Evolutionary conservation across 176 grass and related monocot species (phyloP).

Genomic region (Ensete ventricosum): DNA sequence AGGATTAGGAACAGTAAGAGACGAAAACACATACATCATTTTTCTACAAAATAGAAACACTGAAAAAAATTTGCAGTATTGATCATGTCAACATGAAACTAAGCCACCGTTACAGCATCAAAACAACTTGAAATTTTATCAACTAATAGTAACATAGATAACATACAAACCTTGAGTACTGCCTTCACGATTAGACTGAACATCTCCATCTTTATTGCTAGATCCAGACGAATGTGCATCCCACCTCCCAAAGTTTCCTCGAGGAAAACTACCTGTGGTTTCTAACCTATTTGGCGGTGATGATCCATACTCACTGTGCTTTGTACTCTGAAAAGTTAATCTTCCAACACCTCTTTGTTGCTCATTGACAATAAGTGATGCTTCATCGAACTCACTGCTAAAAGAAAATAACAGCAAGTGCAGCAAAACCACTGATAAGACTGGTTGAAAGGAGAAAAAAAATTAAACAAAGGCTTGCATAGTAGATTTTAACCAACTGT

Average conservation of each 20-base stretch:
- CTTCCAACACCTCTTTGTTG: slow-evolving; percentile 24
- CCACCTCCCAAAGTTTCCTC: slow-evolving; percentile 54
- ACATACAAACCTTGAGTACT: slow-evolving; percentile 39
- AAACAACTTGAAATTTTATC: not conserved
- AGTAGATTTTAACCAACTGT: not conserved
- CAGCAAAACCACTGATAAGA: not conserved
- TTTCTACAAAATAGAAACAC: too few species aligned
- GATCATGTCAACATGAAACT: not conserved
- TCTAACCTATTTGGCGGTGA: slow-evolving; percentile 18
- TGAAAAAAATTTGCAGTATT: too few species aligned
- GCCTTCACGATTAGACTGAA: slow-evolving; percentile 37
- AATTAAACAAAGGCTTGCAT: not conserved
- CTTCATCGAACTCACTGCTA: slow-evolving; percentile 62
- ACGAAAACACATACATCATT: too few species aligned
- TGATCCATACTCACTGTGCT: slow-evolving; percentile 30
- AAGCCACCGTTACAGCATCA: not conserved
- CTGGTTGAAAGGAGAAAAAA: too few species aligned
- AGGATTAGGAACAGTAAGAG: too few species aligned
- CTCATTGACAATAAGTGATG: slow-evolving; percentile 30
- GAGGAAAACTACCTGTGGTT: slow-evolving; percentile 37
- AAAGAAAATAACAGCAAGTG: not conserved
- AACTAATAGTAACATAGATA: not conserved
- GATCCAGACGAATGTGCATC: slow-evolving; percentile 64
- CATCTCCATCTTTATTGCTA: slow-evolving; percentile 52
- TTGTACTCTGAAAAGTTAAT: slow-evolving; percentile 7